phyloP scores from a whole-genome alignment of 495 filamentous ascomycete species.

The Penicillium verhagenii region DNA sequence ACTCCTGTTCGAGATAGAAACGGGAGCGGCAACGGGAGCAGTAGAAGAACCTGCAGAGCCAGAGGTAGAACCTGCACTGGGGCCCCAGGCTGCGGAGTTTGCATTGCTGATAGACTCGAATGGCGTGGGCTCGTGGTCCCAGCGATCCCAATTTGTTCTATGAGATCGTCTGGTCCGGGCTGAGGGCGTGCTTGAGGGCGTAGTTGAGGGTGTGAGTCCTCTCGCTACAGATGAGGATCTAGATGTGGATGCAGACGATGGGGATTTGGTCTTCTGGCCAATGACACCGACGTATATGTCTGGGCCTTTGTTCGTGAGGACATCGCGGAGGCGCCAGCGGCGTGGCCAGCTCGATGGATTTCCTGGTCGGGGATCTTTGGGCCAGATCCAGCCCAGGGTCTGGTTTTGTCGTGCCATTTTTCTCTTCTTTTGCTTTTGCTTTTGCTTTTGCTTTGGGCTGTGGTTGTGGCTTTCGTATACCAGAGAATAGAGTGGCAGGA shows the following conservation, averaged over 20 bases:
- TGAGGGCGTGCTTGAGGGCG: not conserved
- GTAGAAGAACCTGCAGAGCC: not conserved
- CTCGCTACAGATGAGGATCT: not conserved
- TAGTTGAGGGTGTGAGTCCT: not conserved
- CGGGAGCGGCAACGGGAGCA: not conserved
- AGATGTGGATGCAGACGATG: not conserved
- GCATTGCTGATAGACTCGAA: not conserved
- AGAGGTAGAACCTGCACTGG: not conserved
- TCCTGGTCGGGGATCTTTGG: conserved; percentile 39
- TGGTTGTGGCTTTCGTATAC: not conserved
- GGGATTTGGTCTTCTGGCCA: not conserved
- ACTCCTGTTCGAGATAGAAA: not conserved
- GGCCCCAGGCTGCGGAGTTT: too few relatives aligned
- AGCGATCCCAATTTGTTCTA: conserved; percentile 24
- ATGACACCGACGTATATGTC: conserved; percentile 43
- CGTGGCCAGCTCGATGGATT: conserved; percentile 34
- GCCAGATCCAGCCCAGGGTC: conserved; percentile 35
- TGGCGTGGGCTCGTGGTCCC: conserved; percentile 7
- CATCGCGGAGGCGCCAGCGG: conserved; percentile 35
- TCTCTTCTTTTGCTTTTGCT: not conserved
- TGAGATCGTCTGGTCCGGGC: not conserved
- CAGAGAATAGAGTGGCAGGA: not conserved
- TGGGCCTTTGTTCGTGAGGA: conserved; percentile 41
- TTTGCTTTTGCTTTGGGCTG: not conserved
- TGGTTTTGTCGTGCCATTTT: not conserved